Evolutionary conservation across 1,284 basidiomycete genomes (phyloP), one percentile per base, ranked within the genome.

Genomic region (Fomitopsis palustris): DNA sequence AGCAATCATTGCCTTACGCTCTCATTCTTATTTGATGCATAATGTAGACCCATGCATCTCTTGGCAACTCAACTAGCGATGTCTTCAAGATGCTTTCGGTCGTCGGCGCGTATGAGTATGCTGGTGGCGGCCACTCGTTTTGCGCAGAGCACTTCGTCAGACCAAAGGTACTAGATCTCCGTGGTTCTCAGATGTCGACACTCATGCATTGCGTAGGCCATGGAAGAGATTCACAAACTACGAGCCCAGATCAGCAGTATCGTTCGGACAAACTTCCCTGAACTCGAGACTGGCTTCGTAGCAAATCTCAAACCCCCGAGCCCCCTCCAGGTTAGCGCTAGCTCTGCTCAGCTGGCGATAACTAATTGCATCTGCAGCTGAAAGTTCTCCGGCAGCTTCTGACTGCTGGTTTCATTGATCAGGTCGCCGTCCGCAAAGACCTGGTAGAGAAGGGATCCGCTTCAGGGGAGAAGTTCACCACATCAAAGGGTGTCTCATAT

Each of bases 181-280:
- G n/a, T 53, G 33, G 9, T 2, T 21, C 9, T 21, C 3, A 19
- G 19, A 23, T 38, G 3, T 16, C 16, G 38, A 17, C 23, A 60
- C 37, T 29, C 7, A 17, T 19, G 12, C 14, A 3, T 49, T 37
- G 25, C 10, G 19, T 43, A 96, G 93, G 93, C 95, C 0, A 99
- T 99, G 96, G 93, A 98, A 75, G 97, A 99, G 77, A 97, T 98
- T 43, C 96, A 96, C 74, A 98, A 99, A 73, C 81, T 99, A n/a
- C 87, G 96, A 41, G 82, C 86, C 0, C 97, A 98, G 69, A 90
- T 98, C 60, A 92, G 84, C 67, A 86, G 81, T 64, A 95, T 97
- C 55, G 90, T 95, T 1, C 80, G 83, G 57, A 75, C 81, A 25
- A 86, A 88, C 67, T 92, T 92, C 65, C 81, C 87, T 0, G 81